Percentiles rank a stretch among this genome's conserved stretches.
Conservation (phyloP, 768 basidiomycete species). For the Pilatotrama ljubarskyi region DNA sequence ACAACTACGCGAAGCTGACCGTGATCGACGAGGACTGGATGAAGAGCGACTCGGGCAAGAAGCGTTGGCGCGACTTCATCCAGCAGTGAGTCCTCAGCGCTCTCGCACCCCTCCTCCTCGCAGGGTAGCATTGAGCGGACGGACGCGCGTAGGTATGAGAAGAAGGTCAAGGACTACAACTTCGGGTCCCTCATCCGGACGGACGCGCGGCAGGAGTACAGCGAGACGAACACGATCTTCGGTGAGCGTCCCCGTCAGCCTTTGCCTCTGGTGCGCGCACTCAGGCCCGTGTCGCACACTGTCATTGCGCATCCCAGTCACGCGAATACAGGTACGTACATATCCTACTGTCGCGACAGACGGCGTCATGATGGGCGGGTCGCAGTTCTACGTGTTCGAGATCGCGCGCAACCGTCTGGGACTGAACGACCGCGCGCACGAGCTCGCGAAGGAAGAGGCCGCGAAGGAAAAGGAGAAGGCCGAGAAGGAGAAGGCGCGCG, state of each 20-base stretch:
- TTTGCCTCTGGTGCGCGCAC: background rate
- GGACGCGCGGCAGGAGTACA: constrained; percentile 78
- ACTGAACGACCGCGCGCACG: constrained; percentile 85
- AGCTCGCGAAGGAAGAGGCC: constrained; percentile 72
- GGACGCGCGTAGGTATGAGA: constrained; percentile 65
- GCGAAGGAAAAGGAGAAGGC: constrained; percentile 56
- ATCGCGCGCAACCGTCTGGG: constrained; percentile 91
- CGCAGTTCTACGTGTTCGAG: constrained; percentile 93
- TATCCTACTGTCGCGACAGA: background rate
- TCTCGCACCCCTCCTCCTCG: background rate
- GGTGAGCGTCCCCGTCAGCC: constrained; percentile 46
- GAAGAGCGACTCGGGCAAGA: constrained; percentile 87
- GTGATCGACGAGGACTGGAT: constrained; percentile 88
- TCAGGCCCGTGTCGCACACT: constrained; percentile 4
- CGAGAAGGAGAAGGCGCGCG: constrained; percentile 49
- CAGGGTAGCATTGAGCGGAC: background rate
- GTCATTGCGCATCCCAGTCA: constrained; percentile 42
- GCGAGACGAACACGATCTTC: constrained; percentile 91
- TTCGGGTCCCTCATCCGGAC: constrained; percentile 93
- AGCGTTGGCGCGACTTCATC: constrained; percentile 89
- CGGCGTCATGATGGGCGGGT: background rate
- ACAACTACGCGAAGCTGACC: constrained; percentile 42
- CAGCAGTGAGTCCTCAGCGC: constrained; percentile 46
- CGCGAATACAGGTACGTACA: constrained; percentile 62
- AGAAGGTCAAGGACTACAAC: constrained; percentile 90